Conservation (phyloP, 176 grass and related monocot species). For the Oryza glumipatula region DNA sequence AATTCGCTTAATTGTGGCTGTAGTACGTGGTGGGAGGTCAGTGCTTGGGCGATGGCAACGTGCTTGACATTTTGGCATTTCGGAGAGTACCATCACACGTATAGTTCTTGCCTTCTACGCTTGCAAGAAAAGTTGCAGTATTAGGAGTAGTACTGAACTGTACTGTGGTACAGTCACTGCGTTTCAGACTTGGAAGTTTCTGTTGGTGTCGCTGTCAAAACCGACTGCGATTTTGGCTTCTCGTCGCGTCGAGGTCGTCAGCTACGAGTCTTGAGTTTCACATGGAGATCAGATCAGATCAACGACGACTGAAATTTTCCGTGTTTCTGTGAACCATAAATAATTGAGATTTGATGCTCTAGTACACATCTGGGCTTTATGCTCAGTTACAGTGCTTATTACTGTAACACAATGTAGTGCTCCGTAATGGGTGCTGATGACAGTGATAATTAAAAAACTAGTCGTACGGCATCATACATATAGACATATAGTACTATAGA, state of each 20-base stretch:
- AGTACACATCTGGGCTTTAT: no score
- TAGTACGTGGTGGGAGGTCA: background rate
- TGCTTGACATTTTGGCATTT: constrained; percentile 22
- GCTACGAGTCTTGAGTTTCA: background rate
- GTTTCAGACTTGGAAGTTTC: no score
- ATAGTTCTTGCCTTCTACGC: background rate
- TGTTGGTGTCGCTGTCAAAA: background rate
- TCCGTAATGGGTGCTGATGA: background rate
- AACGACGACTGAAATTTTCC: background rate
- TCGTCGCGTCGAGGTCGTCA: background rate
- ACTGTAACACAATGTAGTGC: no score
- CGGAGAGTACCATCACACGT: background rate
- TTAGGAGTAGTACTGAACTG: no score
- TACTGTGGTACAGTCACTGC: no score
- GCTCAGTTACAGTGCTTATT: no score
- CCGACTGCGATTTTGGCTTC: background rate
- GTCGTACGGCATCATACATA: background rate
- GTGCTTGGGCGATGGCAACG: background rate
- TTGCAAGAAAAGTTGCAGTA: no score
- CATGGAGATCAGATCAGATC: background rate
- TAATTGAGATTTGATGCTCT: no score
- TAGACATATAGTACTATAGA: background rate
- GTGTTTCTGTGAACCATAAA: background rate
- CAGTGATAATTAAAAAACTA: background rate
- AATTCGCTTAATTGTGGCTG: background rate